These are phyloP conservation scores for Chlorella vulgaris DNA, from an alignment of 139 green algal species.

Conservation along the genomic window DNA sequence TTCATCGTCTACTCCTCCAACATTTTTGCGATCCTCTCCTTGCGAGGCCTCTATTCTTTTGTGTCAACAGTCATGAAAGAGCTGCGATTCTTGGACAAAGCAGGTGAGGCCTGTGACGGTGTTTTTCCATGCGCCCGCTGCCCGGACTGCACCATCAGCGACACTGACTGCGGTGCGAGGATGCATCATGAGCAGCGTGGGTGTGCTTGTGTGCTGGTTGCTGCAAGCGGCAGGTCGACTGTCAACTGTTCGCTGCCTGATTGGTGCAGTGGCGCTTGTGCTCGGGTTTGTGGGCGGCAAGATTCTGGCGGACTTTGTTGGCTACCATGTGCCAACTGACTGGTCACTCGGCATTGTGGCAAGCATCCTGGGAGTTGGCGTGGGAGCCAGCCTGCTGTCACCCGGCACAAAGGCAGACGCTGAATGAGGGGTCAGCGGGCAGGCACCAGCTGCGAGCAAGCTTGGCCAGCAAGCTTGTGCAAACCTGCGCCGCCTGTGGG, in stretches of 20 bases:
- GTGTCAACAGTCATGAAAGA: slow-evolving; percentile 57
- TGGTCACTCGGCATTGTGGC: slow-evolving; percentile 77
- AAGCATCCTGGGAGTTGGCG: slow-evolving; percentile 68
- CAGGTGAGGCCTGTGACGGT: slow-evolving; percentile 28
- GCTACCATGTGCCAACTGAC: slow-evolving; percentile 75
- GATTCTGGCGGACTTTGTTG: slow-evolving; percentile 80
- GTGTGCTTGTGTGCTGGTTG: no score
- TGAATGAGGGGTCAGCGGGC: not conserved
- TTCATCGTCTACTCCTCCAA: slow-evolving; percentile 98
- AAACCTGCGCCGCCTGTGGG: not conserved
- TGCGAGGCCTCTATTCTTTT: slow-evolving; percentile 82
- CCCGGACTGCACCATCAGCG: slow-evolving; percentile 15
- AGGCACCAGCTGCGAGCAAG: not conserved
- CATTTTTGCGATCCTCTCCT: slow-evolving; percentile 89
- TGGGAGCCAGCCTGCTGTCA: slow-evolving; percentile 71
- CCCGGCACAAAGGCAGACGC: not conserved
- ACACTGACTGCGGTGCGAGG: not conserved
- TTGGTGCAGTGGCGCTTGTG: slow-evolving; percentile 74
- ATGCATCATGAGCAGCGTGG: no score
- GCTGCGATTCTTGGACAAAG: slow-evolving; percentile 79
- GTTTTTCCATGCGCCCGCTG: no score
- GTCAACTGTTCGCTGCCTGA: not conserved
- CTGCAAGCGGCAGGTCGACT: no score
- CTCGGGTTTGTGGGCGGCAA: slow-evolving; percentile 89
- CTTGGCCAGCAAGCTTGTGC: not conserved